Conservation (phyloP, 441 rosid species). For the Metrosideros polymorpha region DNA sequence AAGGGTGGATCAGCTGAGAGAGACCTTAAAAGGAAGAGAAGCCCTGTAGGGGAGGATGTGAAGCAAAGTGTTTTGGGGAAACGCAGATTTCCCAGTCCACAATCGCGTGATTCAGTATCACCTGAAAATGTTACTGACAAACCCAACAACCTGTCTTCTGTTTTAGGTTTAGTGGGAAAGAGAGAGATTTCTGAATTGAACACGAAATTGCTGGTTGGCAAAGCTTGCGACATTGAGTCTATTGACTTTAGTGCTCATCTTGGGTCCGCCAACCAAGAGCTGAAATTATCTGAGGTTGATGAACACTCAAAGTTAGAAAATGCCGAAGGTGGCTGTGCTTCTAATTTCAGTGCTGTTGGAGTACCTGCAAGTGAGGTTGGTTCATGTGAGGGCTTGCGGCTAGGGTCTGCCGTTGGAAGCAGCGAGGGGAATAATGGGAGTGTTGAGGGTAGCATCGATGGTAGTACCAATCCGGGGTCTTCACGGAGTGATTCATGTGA, state of each 20-base stretch:
- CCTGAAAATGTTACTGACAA: constrained; percentile 35
- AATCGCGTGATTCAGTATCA: constrained; percentile 30
- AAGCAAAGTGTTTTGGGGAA: constrained; percentile 42
- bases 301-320: neutral
- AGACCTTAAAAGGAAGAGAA: constrained; percentile 47
- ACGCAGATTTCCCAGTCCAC: constrained; percentile 49
- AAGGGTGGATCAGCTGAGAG: constrained; percentile 40
- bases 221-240: neutral
- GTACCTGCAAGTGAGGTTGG: constrained; percentile 19
- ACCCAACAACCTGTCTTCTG: constrained; percentile 17
- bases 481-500: constrained; percentile 36
- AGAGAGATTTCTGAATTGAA: neutral
- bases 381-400: constrained; percentile 27
- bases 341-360: constrained; percentile 22
- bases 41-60: constrained; percentile 27
- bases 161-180: neutral
- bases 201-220: neutral
- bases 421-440: constrained; percentile 32
- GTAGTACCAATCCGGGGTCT: constrained; percentile 23
- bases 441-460: constrained; percentile 20
- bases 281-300: neutral
- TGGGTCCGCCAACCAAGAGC: neutral
- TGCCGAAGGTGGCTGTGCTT: constrained; percentile 8
- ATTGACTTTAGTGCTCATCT: neutral
- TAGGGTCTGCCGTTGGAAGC: constrained; percentile 28